Evolutionary conservation across 371 early-diverging fungal genomes (phyloP).

Genomic region (Rhizopus stolonifer): DNA sequence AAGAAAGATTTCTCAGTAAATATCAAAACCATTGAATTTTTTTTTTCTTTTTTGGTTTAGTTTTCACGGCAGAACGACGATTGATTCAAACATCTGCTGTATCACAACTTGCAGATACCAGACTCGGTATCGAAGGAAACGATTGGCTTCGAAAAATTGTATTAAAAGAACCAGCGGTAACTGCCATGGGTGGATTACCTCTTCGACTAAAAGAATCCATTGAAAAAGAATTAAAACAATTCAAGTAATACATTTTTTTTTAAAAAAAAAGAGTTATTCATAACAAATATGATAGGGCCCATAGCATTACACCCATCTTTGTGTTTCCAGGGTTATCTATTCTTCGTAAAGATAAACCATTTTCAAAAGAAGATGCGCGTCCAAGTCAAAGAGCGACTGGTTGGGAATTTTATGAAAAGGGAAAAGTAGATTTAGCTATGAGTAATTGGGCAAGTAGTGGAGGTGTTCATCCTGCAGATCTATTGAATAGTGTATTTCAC

Average conservation of each 20-base stretch:
- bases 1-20: not conserved
- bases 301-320: constrained; percentile 72
- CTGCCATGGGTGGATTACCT: constrained; percentile 78
- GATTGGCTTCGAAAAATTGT: constrained; percentile 73
- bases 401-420: constrained; percentile 74
- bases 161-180: constrained; percentile 55
- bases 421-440: constrained; percentile 61
- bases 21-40: not conserved
- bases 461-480: constrained; percentile 60
- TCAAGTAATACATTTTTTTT: constrained; percentile 43
- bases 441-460: constrained; percentile 58
- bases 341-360: constrained; percentile 73
- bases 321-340: constrained; percentile 76
- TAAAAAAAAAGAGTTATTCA: too few species aligned
- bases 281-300: constrained; percentile 30
- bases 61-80: constrained; percentile 62
- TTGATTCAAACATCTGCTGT: constrained; percentile 63
- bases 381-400: constrained; percentile 63
- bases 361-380: constrained; percentile 65
- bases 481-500: constrained; percentile 69
- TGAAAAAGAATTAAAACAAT: constrained; percentile 63
- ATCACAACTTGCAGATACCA: constrained; percentile 58
- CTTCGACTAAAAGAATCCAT: constrained; percentile 59
- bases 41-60: constrained; percentile 26
- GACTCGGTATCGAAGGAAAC: constrained; percentile 78